These are phyloP conservation scores for Ceratobasidium sp. DNA, from an alignment of 1,284 basidiomycete species.

Conservation along the genomic window DNA sequence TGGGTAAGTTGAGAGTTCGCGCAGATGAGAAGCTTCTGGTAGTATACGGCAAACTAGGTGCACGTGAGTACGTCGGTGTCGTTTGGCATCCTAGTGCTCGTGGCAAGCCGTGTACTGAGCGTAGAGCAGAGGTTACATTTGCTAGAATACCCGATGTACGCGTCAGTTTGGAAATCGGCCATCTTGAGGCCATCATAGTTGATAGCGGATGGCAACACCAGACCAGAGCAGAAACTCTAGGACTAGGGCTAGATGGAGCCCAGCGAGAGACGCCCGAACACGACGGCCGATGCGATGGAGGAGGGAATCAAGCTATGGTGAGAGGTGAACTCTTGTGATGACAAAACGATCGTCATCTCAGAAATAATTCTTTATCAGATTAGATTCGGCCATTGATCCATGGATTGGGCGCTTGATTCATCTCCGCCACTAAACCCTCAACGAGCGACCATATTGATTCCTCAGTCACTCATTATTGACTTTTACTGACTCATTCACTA, in stretches of 20 bases:
- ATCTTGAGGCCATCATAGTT: conserved; percentile 38
- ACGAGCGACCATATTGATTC: neutral
- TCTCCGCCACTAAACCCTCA: conserved; percentile 23
- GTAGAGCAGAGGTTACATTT: conserved; percentile 1
- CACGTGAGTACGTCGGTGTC: neutral
- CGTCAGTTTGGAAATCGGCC: conserved; percentile 38
- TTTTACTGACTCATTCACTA: conserved; percentile 51
- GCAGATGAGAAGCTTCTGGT: conserved; percentile 32
- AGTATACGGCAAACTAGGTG: neutral
- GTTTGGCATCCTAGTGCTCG: neutral
- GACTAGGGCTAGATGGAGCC: neutral
- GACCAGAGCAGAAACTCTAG: neutral
- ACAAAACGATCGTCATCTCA: conserved; percentile 37
- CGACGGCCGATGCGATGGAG: neutral
- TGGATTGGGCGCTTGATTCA: conserved; percentile 21
- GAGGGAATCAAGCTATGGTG: neutral
- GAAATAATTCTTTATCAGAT: conserved; percentile 30
- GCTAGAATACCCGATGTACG: conserved; percentile 28
- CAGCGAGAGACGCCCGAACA: neutral
- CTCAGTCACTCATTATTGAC: neutral
- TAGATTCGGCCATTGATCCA: conserved; percentile 18
- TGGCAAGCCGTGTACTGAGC: neutral
- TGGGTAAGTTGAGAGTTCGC: conserved; percentile 38
- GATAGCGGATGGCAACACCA: neutral
- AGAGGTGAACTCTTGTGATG: conserved; percentile 1